phyloP scores from a whole-genome alignment of 2,329 filamentous ascomycete species.

The Didymella lethalis region DNA sequence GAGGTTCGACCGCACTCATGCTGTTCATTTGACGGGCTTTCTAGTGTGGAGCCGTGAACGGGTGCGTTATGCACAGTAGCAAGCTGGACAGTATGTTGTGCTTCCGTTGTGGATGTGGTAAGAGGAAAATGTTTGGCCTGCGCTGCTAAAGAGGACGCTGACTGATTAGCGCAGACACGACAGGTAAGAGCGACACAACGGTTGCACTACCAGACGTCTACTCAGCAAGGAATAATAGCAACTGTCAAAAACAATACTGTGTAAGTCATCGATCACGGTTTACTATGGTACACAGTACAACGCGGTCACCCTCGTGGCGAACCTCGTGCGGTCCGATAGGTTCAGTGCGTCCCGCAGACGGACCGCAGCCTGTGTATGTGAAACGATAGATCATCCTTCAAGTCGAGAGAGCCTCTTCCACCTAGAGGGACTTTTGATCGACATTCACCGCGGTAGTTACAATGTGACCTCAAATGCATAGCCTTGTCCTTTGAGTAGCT shows the following conservation, averaged over 20 bases:
- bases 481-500: background rate
- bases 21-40: slow-evolving; percentile 3
- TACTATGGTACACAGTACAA: background rate
- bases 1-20: slow-evolving; percentile 5
- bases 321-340: slow-evolving; percentile 5
- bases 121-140: background rate
- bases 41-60: slow-evolving; percentile 3
- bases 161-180: background rate
- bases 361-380: background rate
- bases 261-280: background rate
- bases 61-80: background rate
- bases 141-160: background rate
- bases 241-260: background rate
- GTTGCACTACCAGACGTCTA: background rate
- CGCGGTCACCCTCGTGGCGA: background rate
- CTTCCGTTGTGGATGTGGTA: background rate
- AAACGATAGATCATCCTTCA: slow-evolving; percentile 4
- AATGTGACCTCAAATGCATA: background rate
- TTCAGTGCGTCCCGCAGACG: slow-evolving; percentile 1
- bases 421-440: too few species aligned
- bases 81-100: background rate
- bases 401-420: background rate
- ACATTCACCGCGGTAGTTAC: background rate
- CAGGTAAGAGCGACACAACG: background rate
- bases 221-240: background rate